A percentile compares a stretch with the other conserved stretches of the same genome.
These are phyloP conservation scores for Venustampulla echinocandica DNA, from an alignment of 495 filamentous ascomycete genomes.

Conservation along the genomic window DNA sequence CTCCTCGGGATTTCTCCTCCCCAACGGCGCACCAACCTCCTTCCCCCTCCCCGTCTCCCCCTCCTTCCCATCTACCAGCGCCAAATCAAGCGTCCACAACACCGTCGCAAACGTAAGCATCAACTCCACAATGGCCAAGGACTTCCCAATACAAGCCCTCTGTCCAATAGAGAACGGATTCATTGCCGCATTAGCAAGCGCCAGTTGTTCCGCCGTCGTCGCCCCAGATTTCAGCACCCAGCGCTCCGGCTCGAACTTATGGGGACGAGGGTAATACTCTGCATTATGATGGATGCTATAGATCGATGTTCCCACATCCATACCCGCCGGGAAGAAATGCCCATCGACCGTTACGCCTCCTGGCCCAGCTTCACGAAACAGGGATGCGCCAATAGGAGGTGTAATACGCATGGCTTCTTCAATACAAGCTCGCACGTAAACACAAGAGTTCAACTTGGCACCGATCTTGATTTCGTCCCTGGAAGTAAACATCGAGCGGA, in stretches of 20 bases:
- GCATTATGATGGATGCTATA: conserved; percentile 49
- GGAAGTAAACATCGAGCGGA: conserved; percentile 29
- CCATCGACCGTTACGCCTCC: conserved; percentile 41
- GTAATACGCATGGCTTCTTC: conserved; percentile 48
- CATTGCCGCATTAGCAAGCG: conserved; percentile 19
- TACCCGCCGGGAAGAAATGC: conserved; percentile 34
- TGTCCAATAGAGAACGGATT: conserved; percentile 49
- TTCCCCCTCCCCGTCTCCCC: not conserved
- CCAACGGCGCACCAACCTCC: too few relatives aligned
- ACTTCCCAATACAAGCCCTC: conserved; percentile 47
- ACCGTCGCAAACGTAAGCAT: conserved; percentile 39
- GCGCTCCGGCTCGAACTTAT: conserved; percentile 27
- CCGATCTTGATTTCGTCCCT: conserved; percentile 21
- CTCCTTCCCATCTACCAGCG: not conserved
- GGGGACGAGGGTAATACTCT: conserved; percentile 43
- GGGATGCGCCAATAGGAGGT: conserved; percentile 53
- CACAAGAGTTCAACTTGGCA: conserved; percentile 32
- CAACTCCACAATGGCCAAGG: conserved; percentile 47
- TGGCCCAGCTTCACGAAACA: conserved; percentile 46
- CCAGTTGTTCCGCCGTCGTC: conserved; percentile 8
- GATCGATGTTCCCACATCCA: conserved; percentile 38
- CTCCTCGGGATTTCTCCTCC: too few relatives aligned
- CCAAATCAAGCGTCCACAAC: conserved; percentile 22
- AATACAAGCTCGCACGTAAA: conserved; percentile 52
- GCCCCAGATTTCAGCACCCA: conserved; percentile 16